Conservation (phyloP, 805 yeast genomes). For the Myxozyma mucilagina region DNA sequence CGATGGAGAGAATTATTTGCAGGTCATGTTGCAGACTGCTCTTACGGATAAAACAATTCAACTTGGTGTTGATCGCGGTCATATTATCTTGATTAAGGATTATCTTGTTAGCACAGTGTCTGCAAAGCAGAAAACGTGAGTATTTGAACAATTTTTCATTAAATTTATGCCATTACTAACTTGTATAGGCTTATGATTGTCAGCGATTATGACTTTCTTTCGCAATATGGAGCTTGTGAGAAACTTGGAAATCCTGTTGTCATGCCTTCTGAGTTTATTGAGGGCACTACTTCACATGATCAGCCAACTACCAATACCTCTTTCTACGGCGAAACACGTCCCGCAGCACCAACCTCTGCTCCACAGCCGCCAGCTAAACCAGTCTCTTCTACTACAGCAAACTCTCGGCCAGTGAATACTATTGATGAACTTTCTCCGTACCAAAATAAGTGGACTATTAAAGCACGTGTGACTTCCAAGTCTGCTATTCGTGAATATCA, state of each 20-base stretch:
- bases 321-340: conserved; percentile 20
- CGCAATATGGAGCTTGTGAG: conserved; percentile 22
- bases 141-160: background rate
- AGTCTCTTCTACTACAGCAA: background rate
- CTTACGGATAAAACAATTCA: conserved; percentile 13
- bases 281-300: background rate
- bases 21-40: conserved; percentile 23
- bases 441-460: conserved; percentile 86
- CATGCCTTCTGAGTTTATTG: background rate
- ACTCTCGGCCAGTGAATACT: conserved; percentile 50
- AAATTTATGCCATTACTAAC: background rate
- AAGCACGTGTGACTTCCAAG: conserved; percentile 86
- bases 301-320: conserved; percentile 5
- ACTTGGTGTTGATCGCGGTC: conserved; percentile 14
- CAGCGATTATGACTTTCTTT: conserved; percentile 16
- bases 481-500: conserved; percentile 87
- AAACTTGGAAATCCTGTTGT: conserved; percentile 27
- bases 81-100: conserved; percentile 21
- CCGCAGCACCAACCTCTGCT: background rate
- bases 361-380: background rate
- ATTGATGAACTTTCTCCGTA: conserved; percentile 90
- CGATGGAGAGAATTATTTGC: conserved; percentile 29
- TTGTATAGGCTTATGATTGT: conserved; percentile 13
- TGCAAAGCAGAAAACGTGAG: conserved; percentile 19
- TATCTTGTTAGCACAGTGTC: conserved; percentile 15